These are phyloP conservation scores for Argentina anserina DNA, from an alignment of 306 rosid species.

Conservation along the genomic window DNA sequence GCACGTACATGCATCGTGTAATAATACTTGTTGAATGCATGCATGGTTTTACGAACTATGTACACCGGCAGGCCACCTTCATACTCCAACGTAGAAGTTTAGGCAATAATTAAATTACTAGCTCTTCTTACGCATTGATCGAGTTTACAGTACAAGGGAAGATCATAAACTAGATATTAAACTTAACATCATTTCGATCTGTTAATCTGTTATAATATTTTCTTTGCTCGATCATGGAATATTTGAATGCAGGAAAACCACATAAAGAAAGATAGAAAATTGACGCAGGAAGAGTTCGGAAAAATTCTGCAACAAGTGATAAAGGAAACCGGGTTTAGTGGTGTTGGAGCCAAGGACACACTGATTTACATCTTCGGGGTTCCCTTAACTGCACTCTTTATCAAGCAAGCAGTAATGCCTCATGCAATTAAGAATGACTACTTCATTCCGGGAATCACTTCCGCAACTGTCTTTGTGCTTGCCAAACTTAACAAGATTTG, in stretches of 20 bases:
- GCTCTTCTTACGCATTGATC: no score
- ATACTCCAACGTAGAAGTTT: no score
- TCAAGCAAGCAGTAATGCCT: slow-evolving; percentile 47
- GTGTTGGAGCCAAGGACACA: slow-evolving; percentile 40
- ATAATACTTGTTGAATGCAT: no score
- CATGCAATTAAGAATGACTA: slow-evolving; percentile 29
- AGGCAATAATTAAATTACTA: no score
- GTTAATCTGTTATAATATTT: no score
- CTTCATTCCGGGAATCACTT: slow-evolving; percentile 61
- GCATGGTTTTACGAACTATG: no score
- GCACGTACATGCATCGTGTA: no score
- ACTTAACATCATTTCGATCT: no score
- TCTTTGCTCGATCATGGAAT: no score
- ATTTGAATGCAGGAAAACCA: slow-evolving; percentile 21
- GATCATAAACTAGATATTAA: no score
- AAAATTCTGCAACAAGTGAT: slow-evolving; percentile 29
- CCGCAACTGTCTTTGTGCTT: slow-evolving; percentile 48
- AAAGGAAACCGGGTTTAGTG: slow-evolving; percentile 27
- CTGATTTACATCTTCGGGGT: slow-evolving; percentile 56
- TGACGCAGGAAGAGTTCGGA: slow-evolving; percentile 33
- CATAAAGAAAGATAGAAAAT: accelerated
- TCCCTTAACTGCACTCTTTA: slow-evolving; percentile 40
- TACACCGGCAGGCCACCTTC: no score
- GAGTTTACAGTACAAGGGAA: no score
- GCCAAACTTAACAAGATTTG: slow-evolving; percentile 55